Evolutionary conservation across 192 early-diverging fungal species (phyloP), one percentile per base, ranked within the genome.

Genomic region (Gaertneriomyces sp.): DNA sequence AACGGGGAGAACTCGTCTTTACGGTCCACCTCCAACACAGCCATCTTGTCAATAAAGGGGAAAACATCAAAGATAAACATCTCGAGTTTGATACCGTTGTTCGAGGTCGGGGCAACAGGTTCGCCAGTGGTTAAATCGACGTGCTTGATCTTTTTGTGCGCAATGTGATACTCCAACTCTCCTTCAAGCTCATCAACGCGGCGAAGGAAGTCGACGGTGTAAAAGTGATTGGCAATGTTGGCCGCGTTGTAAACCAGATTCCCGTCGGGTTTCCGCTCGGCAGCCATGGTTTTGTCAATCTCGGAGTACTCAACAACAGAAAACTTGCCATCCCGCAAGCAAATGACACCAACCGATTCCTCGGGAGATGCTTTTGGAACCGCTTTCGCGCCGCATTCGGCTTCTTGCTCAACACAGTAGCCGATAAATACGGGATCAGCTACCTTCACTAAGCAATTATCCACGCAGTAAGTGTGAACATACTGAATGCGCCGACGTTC

Each of bases 41-140:
- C 92, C 82, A 99, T 83, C 45, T 78, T 66, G 61, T 95, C 75
- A 33, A 89, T 88, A 67, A 87, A 93, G 25, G 96, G 95, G 76
- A 99, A 93, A 9, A 99, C 95, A 75, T 99, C 96, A 88, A 99
- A 99, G 47, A 99, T 95, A 78, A 99, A 99, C 69, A 94, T 84
- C 81, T 99, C 96, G 11, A 99, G 85, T 79, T 99, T 99, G 86
- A 99, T 94, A 52, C 95, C 96, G 68, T 96, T 98, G 74, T 88
- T 86, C 64, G 86, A 85, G 46, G 77, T 83, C 19, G 96, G 96
- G 0, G 74, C 65, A 47, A 90, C 68, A 33, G 74, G 60, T 63
- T 86, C 82, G 47, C 93, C 94, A 7, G 90, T 83, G 41, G 78
- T 75, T n/a, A 86, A 58, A 64, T 97, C 90, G 25, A 93, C 73